These are phyloP conservation scores for Agastache rugosa DNA, from an alignment of 257 asterid genomes.

Conservation along the genomic window DNA sequence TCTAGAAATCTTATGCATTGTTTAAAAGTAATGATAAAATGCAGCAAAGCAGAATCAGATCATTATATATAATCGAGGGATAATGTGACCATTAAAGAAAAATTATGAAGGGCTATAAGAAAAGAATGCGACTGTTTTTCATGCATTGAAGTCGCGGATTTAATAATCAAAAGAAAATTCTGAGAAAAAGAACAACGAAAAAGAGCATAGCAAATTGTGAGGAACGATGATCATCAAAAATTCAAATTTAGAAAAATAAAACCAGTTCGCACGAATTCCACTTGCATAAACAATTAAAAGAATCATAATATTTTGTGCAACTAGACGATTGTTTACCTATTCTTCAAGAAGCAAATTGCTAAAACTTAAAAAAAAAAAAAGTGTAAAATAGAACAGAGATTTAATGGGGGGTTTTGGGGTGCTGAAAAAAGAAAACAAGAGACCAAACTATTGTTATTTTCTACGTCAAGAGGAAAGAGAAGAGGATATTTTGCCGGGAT, in stretches of 20 bases:
- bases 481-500: slow-evolving; percentile 28
- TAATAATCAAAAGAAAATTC: background rate
- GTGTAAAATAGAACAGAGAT: background rate
- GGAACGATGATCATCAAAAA: slow-evolving; percentile 3
- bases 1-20: background rate
- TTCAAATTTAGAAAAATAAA: background rate
- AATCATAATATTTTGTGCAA: background rate
- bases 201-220: background rate
- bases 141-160: background rate
- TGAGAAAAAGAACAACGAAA: background rate
- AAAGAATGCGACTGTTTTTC: background rate
- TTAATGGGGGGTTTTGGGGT: background rate
- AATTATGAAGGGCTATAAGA: background rate
- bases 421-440: background rate
- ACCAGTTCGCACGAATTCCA: background rate
- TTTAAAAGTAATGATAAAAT: background rate
- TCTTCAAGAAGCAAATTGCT: background rate
- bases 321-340: background rate
- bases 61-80: background rate
- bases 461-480: background rate
- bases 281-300: background rate
- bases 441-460: slow-evolving; percentile 8
- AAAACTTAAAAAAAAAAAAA: background rate
- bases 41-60: background rate
- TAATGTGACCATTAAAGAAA: background rate